Evolutionary conservation across 2,329 filamentous ascomycete species (phyloP), one percentile per base, ranked within the genome.

Genomic region (Penicillium sp.): DNA sequence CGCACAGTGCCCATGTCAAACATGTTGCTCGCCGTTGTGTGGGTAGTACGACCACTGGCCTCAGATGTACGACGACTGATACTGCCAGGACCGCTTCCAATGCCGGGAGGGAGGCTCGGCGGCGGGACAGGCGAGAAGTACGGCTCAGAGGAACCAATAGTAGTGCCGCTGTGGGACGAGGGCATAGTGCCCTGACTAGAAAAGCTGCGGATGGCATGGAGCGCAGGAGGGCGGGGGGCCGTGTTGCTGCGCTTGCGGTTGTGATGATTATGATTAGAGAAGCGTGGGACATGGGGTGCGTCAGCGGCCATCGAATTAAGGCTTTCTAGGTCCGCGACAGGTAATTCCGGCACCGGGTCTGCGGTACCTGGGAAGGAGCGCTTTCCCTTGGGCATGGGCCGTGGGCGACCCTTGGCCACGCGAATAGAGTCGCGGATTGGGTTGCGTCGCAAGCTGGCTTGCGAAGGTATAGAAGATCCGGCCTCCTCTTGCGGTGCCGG

Each of bases 1-100:
- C 95, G 87, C 47, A 98, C 87, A 2, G 93, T 98, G 1, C 93
- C 92, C 57, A 96, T 90, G 66, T 96, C 92, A 69, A 95, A 95
- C 77, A 95, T 93, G 72, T 85, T 83, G 55, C 74, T 75, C 51
- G 69, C 78, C 61, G 72, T 65, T 47, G 78, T 70, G 65, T 78
- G 73, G 61, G 84, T 71, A 2, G 78, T 58, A 9, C 65, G 77
- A 2, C 74, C 79, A 62, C 80, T 82, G 11, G 78, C 76, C 55
- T 81, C 81, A 0, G 80, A 82, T 1, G 78, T 85, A 65, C 73
- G 85, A 65, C 73, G 85, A 58, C 76, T 87, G 75, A 78, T 69
- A 53, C 77, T 81, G 48, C 71, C 76, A 5, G 69, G 69, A 8
- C 75, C 72, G 58, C 72, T 76, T 25, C 67, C 65, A 7, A 70